Conservation (phyloP, 768 basidiomycete genomes). For the Agrocybe chaxingu region DNA sequence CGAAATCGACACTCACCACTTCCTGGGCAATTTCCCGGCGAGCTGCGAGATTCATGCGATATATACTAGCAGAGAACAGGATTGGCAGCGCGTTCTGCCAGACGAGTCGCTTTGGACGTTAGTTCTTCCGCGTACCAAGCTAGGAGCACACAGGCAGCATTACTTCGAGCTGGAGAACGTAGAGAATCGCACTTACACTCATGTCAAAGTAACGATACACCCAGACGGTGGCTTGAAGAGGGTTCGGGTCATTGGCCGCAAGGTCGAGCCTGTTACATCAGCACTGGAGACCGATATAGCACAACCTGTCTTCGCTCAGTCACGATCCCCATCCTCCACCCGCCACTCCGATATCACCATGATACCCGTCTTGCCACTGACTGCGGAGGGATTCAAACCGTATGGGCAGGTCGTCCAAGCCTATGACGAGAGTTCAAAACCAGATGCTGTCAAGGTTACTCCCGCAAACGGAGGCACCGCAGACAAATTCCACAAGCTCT, state of each 20-base stretch:
- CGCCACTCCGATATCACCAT: slow-evolving; percentile 14
- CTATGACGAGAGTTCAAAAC: slow-evolving; percentile 66
- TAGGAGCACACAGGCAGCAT: slow-evolving; percentile 89
- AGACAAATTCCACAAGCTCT: slow-evolving; percentile 88
- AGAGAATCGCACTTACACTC: slow-evolving; percentile 60
- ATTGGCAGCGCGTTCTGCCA: slow-evolving; percentile 31
- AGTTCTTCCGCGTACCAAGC: slow-evolving; percentile 72
- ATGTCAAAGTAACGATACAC: slow-evolving; percentile 84
- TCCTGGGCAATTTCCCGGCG: slow-evolving; percentile 94
- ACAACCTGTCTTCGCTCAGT: slow-evolving; percentile 1
- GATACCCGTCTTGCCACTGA: slow-evolving; percentile 67
- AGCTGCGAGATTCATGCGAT: slow-evolving; percentile 76
- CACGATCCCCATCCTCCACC: slow-evolving; percentile 6
- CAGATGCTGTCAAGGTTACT: slow-evolving; percentile 69
- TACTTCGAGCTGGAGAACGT: slow-evolving; percentile 80
- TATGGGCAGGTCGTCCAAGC: slow-evolving; percentile 94
- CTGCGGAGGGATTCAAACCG: slow-evolving; percentile 80
- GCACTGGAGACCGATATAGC: not conserved
- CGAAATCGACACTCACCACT: slow-evolving; percentile 93
- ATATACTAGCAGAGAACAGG: slow-evolving; percentile 32
- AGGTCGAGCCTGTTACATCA: slow-evolving; percentile 17
- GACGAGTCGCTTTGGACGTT: slow-evolving; percentile 62
- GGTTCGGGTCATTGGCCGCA: slow-evolving; percentile 76
- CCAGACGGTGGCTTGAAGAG: slow-evolving; percentile 97
- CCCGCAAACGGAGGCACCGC: slow-evolving; percentile 89